These are phyloP conservation scores for Salinomyces thailandicus DNA, from an alignment of 2,329 filamentous ascomycete species.

Conservation along the genomic window DNA sequence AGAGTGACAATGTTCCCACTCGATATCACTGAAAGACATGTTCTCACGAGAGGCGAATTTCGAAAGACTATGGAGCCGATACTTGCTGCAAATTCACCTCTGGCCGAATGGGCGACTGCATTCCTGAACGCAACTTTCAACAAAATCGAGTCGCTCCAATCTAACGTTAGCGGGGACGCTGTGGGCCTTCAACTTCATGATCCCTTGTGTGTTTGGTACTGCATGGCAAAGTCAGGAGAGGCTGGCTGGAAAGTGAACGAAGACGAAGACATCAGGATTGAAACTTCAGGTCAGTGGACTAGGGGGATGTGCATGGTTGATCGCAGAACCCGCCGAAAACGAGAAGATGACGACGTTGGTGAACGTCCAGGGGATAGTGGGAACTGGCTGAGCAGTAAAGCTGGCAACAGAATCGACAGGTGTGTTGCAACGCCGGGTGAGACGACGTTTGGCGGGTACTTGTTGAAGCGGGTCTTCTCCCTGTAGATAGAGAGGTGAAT, in stretches of 20 bases:
- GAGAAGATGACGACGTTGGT: conserved; percentile 36
- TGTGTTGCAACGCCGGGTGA: conserved; percentile 60
- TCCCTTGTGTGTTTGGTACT: conserved; percentile 31
- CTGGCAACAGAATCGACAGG: conserved; percentile 71
- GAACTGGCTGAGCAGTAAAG: conserved; percentile 62
- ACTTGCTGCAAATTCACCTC: conserved; percentile 27
- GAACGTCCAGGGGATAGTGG: conserved; percentile 59
- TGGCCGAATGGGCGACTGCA: conserved; percentile 36
- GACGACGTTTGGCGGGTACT: conserved; percentile 31
- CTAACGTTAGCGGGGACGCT: conserved; percentile 25
- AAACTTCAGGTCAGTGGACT: conserved; percentile 90
- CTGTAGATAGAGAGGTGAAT: conserved; percentile 1
- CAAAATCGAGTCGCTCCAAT: conserved; percentile 34
- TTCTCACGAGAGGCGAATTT: conserved; percentile 32
- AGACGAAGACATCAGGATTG: conserved; percentile 75
- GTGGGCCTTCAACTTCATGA: conserved; percentile 38
- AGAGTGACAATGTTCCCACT: conserved; percentile 39
- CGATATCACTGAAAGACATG: conserved; percentile 38
- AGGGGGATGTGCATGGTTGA: conserved; percentile 79
- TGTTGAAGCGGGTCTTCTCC: conserved; percentile 20
- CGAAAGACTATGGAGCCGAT: conserved; percentile 22
- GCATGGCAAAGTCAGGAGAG: conserved; percentile 15
- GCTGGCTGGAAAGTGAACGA: conserved; percentile 28
- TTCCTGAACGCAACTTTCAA: conserved; percentile 37
- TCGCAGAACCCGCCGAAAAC: conserved; percentile 50